Percentiles rank a stretch among this genome's conserved stretches.
These are phyloP conservation scores for Aphanomyces astaci DNA, from an alignment of 352 stramenopile species.

Conservation along the genomic window DNA sequence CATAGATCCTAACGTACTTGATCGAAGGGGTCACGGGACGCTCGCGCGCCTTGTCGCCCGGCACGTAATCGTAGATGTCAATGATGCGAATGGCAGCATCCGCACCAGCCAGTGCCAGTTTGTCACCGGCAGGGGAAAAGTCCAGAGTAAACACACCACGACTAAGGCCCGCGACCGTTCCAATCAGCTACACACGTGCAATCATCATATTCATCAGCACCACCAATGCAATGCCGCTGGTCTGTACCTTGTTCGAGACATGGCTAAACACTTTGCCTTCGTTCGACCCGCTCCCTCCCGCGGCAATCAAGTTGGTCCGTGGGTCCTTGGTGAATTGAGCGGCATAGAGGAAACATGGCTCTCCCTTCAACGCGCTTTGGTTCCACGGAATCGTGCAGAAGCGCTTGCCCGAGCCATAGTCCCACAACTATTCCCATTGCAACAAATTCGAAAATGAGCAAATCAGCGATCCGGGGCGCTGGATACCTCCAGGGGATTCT, in stretches of 20 bases:
- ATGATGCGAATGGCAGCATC: conserved; percentile 86
- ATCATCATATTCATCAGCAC: neutral
- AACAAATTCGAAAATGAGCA: neutral
- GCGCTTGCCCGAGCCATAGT: conserved; percentile 76
- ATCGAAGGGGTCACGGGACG: conserved; percentile 63
- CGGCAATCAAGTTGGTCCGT: conserved; percentile 61
- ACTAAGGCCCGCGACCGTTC: conserved; percentile 73
- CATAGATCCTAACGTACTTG: conserved; percentile 27
- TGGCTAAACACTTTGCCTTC: conserved; percentile 89
- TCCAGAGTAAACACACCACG: conserved; percentile 82
- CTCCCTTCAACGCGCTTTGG: conserved; percentile 60
- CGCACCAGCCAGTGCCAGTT: conserved; percentile 78
- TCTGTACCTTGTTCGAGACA: conserved; percentile 40
- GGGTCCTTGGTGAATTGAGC: conserved; percentile 78
- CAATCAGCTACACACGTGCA: conserved; percentile 39
- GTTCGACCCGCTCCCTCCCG: conserved; percentile 82
- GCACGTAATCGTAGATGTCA: conserved; percentile 73
- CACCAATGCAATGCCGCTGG: neutral
- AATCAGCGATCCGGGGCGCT: neutral
- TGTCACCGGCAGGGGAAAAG: conserved; percentile 62
- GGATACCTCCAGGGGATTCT: conserved; percentile 73
- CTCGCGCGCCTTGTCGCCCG: conserved; percentile 59
- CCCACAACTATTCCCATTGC: conserved; percentile 49
- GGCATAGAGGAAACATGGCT: conserved; percentile 84
- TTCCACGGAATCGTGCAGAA: conserved; percentile 79